A percentile compares a stretch with the other conserved stretches of the same genome.
phyloP scores from a whole-genome alignment of 305 asterid species.

The Fraxinus baroniana region DNA sequence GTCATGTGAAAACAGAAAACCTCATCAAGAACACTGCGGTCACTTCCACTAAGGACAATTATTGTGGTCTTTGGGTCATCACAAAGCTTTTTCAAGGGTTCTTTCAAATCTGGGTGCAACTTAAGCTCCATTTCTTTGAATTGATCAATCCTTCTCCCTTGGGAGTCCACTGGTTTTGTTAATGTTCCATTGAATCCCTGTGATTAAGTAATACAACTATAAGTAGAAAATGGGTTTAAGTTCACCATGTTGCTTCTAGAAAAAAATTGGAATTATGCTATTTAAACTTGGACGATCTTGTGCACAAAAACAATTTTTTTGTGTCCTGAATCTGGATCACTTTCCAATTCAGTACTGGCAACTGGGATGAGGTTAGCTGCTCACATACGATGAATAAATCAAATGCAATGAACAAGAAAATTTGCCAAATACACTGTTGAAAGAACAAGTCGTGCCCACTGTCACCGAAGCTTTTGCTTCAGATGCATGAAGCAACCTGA shows the following conservation, averaged over 20 bases:
- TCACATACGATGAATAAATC: not conserved
- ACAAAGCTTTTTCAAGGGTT: constrained; percentile 58
- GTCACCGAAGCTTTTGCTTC: not conserved
- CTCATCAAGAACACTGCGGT: constrained; percentile 68
- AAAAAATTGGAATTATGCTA: not conserved
- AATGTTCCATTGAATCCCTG: constrained; percentile 86
- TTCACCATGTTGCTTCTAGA: not conserved
- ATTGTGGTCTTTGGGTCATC: constrained; percentile 71
- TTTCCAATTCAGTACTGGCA: not conserved
- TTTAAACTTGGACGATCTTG: not conserved
- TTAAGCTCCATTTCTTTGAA: constrained; percentile 85
- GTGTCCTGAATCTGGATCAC: not conserved
- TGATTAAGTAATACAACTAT: not conserved
- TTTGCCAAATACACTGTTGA: not conserved
- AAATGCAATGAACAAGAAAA: not conserved
- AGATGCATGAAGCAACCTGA: not conserved
- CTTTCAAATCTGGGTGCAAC: constrained; percentile 63
- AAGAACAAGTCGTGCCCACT: not conserved
- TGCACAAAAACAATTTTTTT: not conserved
- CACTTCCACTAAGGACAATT: constrained; percentile 84
- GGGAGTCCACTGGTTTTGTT: constrained; percentile 70
- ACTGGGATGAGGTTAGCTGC: not conserved
- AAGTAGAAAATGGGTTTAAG: not conserved
- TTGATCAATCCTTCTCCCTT: constrained; percentile 82
- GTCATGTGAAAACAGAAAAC: constrained; percentile 41